phyloP scores from a whole-genome alignment of 1,139 yeast genomes.

The Geotrichum citri-aurantii region DNA sequence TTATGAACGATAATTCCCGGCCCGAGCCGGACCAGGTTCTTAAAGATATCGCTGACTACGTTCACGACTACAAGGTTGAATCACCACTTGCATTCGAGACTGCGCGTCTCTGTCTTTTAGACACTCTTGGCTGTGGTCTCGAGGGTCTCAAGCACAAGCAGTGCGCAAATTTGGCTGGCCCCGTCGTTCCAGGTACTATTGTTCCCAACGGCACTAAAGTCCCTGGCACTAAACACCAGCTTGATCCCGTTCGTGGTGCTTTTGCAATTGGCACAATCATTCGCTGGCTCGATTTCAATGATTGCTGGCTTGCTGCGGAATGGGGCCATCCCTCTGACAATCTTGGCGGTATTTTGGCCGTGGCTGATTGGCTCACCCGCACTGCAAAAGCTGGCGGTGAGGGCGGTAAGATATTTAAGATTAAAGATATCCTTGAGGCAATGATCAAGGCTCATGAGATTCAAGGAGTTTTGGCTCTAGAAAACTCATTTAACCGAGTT shows the following conservation, averaged over 20 bases:
- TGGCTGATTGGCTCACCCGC: conserved; percentile 52
- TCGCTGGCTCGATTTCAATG: conserved; percentile 57
- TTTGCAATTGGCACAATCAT: conserved; percentile 52
- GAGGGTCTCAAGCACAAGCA: conserved; percentile 52
- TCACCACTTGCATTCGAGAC: conserved; percentile 48
- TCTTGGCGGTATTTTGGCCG: conserved; percentile 53
- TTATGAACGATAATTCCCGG: conserved; percentile 42
- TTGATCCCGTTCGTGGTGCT: conserved; percentile 55
- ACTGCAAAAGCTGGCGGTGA: conserved; percentile 40
- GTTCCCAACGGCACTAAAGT: conserved; percentile 52
- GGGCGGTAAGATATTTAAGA: conserved; percentile 42
- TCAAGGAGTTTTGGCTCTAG: conserved; percentile 53
- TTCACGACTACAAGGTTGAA: conserved; percentile 44
- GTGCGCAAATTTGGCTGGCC: conserved; percentile 46
- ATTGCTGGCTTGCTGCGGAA: conserved; percentile 61
- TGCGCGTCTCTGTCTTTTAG: conserved; percentile 49
- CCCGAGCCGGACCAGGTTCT: conserved; percentile 48
- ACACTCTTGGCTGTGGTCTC: conserved; percentile 56
- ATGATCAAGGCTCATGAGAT: conserved; percentile 61
- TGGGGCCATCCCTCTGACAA: conserved; percentile 65
- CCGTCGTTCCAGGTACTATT: conserved; percentile 50
- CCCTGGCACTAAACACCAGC: conserved; percentile 46
- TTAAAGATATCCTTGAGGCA: conserved; percentile 46
- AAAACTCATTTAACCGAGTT: conserved; percentile 53
- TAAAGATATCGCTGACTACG: conserved; percentile 46